Evolutionary conservation across 495 filamentous ascomycete genomes (phyloP), one percentile per base, ranked within the genome.

Genomic region (Aspergillus saccharolyticus): DNA sequence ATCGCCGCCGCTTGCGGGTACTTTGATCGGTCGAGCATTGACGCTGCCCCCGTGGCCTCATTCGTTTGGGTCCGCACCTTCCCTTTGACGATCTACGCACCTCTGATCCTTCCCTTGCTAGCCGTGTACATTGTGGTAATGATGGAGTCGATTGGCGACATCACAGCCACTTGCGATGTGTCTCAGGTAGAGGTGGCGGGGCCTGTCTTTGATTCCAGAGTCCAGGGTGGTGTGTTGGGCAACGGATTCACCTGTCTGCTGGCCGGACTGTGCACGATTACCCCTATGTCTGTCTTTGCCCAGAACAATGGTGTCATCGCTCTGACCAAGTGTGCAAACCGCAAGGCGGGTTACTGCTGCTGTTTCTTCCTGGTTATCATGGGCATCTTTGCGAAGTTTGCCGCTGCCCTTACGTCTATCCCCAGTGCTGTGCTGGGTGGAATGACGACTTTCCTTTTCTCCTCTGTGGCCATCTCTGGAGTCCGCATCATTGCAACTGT

Each of bases 251-350:
- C 88, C 70, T 89, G 90, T 28, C 72, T 93, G 50, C 66, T 96
- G 22, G 89, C 90, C 16, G 89, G 85, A 1, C 80, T 96, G 44
- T 85, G 83, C 76, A 96, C 92, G 24, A 90, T 92, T 61, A 90
- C 87, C 0, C 89, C 91, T 19, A 89, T 93, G 85, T 85, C 81
- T 7, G 89, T 86, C 58, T 85, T 85, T 51, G 86, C 91, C 0
- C 90, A 96, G 71, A 96, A 96, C 72, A 97, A 97, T 73, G 85
- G 91, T 61, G 92, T 97, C 55, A 96, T 97, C 59, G 86, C 90
- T 6, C 78, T 96, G 19, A 96, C 91, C 3, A 83, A 89, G 19
- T 96, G 91, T 69, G 91, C 91, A 0, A 97, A 94, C 70, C 83
- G 91, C 49, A 89, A 83, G 14, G 91, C 91, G 3, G 91, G 91